phyloP scores from a whole-genome alignment of 176 grass and related monocot species.

The Metroxylon sagu region DNA sequence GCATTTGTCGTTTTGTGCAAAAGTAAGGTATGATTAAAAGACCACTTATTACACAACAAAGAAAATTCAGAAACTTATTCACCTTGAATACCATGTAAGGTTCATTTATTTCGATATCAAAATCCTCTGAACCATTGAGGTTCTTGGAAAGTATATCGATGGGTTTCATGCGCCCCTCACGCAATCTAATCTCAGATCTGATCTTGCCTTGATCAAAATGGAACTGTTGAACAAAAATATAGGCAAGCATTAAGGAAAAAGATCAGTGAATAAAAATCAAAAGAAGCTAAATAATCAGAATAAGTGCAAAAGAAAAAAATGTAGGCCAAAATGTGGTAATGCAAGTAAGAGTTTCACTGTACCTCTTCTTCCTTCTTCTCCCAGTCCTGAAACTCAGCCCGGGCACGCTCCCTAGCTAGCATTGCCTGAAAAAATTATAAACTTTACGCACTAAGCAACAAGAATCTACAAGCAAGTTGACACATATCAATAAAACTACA shows the following conservation, averaged over 20 bases:
- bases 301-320: too few relatives aligned
- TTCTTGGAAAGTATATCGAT: slow-evolving; percentile 97
- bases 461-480: not conserved
- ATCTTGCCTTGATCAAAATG: slow-evolving; percentile 99
- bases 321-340: too few relatives aligned
- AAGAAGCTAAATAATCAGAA: slow-evolving; percentile 12
- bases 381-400: slow-evolving; percentile 95
- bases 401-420: slow-evolving; percentile 82
- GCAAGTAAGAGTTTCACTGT: not conserved
- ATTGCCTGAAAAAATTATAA: slow-evolving; percentile 45
- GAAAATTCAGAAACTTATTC: slow-evolving; percentile 5
- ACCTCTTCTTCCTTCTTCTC: slow-evolving; percentile 99
- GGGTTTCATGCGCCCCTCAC: slow-evolving; percentile 87
- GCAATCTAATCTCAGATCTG: slow-evolving; percentile 85
- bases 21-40: too few relatives aligned
- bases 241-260: slow-evolving; percentile 1
- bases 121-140: slow-evolving; percentile 64
- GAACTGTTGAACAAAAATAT: slow-evolving; percentile 40
- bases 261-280: not conserved
- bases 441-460: slow-evolving; percentile 17
- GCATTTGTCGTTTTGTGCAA: too few relatives aligned
- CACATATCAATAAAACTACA: too few relatives aligned
- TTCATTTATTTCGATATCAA: slow-evolving; percentile 90
- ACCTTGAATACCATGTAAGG: slow-evolving; percentile 97
- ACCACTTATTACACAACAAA: not conserved